Evolutionary conservation across 345 rosid species (phyloP), one percentile per base, ranked within the genome.

Genomic region (Rhodomyrtus tomentosa): DNA sequence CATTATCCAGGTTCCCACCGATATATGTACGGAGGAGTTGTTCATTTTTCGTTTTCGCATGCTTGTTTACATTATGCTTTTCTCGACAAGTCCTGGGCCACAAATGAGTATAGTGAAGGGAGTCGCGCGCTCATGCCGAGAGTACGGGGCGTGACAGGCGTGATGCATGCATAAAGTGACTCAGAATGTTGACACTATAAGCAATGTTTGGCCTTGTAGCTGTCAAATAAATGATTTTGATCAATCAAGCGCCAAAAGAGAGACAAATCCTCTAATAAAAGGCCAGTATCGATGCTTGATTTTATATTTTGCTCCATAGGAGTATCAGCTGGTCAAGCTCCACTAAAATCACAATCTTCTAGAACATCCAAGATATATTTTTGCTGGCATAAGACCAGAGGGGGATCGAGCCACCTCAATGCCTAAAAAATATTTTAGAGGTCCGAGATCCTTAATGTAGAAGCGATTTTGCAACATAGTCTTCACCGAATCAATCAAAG

Each of bases 291-390:
- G 21, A 5, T 15, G 42, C 16, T 32, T 6, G n/a, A 49, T 32
- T 51, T 81, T 10, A 25, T 36, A 6, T 21, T 32, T 0, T 5
- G 2, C 5, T 18, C 21, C 42, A 51, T n/a, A 4, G 3, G 16
- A 49, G 42, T 51, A 8, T 22, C 7, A n/a, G 6, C 1, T 24
- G 0, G 0, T 40, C 1, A 14, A 0, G 11, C 55, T 32, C 11
- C 82, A 40, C n/a, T 32, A 32, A 13, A 21, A 42, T 6, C 81
- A 9, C 2, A 22, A 79, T 76, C 49, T 20, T 29, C 25, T 32
- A 38, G 50, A 20, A 79, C 14, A 48, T 48, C 50, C 13, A 48
- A 3, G 50, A 48, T 10, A 48, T 48, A 32, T 59, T 59, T 24
- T 24, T 14, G 12, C 14, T 25, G 14, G 14, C 14, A 59, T 10